Evolutionary conservation across 116 monocot species (phyloP), one percentile per base, ranked within the genome.

Genomic region (Iris pallida): DNA sequence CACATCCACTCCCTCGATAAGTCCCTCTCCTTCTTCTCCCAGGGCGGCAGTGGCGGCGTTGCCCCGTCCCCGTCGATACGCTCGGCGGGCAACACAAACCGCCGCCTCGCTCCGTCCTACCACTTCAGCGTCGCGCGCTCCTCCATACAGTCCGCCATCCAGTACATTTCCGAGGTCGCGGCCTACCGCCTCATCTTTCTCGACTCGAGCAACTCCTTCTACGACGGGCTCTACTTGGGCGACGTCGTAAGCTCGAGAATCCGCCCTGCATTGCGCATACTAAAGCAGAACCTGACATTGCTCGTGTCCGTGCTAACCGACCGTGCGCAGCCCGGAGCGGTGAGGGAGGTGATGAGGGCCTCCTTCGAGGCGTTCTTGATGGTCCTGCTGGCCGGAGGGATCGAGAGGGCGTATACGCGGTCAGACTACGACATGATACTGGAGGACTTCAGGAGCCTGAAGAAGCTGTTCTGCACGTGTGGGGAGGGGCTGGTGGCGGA

Each of bases 141-240:
- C 41, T 69, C 93, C 16, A 80, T 90, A 45, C 85, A 83, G 19
- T 77, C 79, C 11, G 85, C 93, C 30, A 75, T 88, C 71, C 81
- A 77, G 7, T 73, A 82, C 60, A 85, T 98, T 14, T 64, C 93
- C 5, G 90, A 92, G 72, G 86, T 98, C 4, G 88, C 93, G 15
- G 90, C 98, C 17, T 82, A 80, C 83, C 92, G 98, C 18, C 90
- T 98, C 48, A 86, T 90, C 64, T 98, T 98, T 88, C 85, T 90
- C 16, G 98, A 98, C 82, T 88, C 90, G n/a, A 74, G 44, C 58
- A 68, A 78, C 53, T 78, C 79, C 56, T 85, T 98, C 84, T 90
- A 86, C 75, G 82, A 88, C 0, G 78, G 88, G 9, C 85, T 98
- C 66, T 98, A 90, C 74, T 8, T 73, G 1, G 59, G 63, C 45